Evolutionary conservation across 805 yeast genomes (phyloP).

Genomic region (Dipodascus geniculatus): DNA sequence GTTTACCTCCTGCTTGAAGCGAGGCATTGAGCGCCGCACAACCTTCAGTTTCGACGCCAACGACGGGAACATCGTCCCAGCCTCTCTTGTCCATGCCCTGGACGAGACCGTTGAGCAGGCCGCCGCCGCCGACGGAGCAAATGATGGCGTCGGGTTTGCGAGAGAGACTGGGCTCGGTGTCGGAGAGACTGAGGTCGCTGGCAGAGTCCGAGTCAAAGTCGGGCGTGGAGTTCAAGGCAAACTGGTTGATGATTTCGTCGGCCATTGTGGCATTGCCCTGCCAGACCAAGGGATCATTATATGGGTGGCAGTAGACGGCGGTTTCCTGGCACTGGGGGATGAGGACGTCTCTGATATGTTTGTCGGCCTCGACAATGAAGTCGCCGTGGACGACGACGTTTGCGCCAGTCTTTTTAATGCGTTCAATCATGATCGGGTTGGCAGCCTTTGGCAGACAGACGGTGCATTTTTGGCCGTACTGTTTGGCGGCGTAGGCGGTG

Average conservation of each 20-base stretch:
- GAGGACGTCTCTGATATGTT: slow-evolving; percentile 60
- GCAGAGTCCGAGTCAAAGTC: not conserved
- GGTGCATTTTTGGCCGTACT: slow-evolving; percentile 44
- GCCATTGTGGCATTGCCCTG: slow-evolving; percentile 95
- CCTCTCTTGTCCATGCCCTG: slow-evolving; percentile 58
- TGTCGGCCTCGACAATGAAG: slow-evolving; percentile 74
- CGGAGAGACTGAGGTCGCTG: not conserved
- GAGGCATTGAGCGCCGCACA: slow-evolving; percentile 48
- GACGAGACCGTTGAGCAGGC: slow-evolving; percentile 79
- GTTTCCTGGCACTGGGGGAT: slow-evolving; percentile 43
- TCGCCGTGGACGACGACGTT: slow-evolving; percentile 49
- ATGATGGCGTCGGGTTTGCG: slow-evolving; percentile 68
- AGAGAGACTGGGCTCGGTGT: slow-evolving; percentile 29
- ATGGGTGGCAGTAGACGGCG: slow-evolving; percentile 83
- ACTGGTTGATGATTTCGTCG: slow-evolving; percentile 72
- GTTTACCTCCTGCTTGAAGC: slow-evolving; percentile 33
- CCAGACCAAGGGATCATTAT: slow-evolving; percentile 84
- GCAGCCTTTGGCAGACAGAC: slow-evolving; percentile 48
- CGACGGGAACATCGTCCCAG: slow-evolving; percentile 28
- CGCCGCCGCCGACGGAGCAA: slow-evolving; percentile 95
- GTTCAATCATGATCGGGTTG: slow-evolving; percentile 33
- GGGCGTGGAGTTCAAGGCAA: not conserved
- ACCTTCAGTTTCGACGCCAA: slow-evolving; percentile 48
- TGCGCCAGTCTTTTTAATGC: slow-evolving; percentile 40
- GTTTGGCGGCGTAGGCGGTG: slow-evolving; percentile 79